phyloP scores from a whole-genome alignment of 192 early-diverging fungal genomes.

The Podila minutissima region DNA sequence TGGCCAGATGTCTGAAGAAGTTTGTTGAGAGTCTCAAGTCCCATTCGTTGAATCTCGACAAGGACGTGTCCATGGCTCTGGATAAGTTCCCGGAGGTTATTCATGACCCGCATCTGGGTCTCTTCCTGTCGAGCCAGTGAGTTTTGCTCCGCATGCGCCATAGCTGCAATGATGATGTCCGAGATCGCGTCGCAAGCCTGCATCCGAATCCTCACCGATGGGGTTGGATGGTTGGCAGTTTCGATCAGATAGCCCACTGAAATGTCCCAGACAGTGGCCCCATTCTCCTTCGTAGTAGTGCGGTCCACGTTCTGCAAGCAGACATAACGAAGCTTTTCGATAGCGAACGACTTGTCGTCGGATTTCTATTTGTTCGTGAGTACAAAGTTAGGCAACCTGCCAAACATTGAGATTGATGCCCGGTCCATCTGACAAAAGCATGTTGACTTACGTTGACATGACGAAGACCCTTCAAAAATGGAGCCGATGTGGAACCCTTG shows the following conservation, averaged over 20 bases:
- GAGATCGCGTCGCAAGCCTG: slow-evolving; percentile 83
- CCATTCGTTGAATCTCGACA: slow-evolving; percentile 82
- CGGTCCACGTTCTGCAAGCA: slow-evolving; percentile 66
- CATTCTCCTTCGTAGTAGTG: slow-evolving; percentile 51
- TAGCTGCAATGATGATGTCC: slow-evolving; percentile 78
- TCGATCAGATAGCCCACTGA: slow-evolving; percentile 80
- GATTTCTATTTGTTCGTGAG: slow-evolving; percentile 55
- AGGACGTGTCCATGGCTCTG: slow-evolving; percentile 50
- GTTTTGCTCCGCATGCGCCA: slow-evolving; percentile 69
- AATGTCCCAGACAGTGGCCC: slow-evolving; percentile 64
- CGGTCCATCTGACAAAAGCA: too few species aligned
- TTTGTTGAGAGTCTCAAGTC: slow-evolving; percentile 90
- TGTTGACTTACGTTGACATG: slow-evolving; percentile 49
- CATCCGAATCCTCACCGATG: slow-evolving; percentile 63
- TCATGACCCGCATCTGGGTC: slow-evolving; percentile 71
- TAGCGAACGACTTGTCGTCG: slow-evolving; percentile 81
- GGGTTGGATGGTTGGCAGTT: slow-evolving; percentile 72
- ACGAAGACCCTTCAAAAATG: slow-evolving; percentile 39
- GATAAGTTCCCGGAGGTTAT: slow-evolving; percentile 70
- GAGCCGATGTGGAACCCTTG: slow-evolving; percentile 38
- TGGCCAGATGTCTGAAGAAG: slow-evolving; percentile 93
- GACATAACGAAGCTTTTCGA: slow-evolving; percentile 77
- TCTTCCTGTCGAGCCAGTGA: slow-evolving; percentile 73
- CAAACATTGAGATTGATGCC: too few species aligned
- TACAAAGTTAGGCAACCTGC: too few species aligned